Evolutionary conservation across 495 filamentous ascomycete species (phyloP).

Genomic region (Lasiosphaeriaceae sp.): DNA sequence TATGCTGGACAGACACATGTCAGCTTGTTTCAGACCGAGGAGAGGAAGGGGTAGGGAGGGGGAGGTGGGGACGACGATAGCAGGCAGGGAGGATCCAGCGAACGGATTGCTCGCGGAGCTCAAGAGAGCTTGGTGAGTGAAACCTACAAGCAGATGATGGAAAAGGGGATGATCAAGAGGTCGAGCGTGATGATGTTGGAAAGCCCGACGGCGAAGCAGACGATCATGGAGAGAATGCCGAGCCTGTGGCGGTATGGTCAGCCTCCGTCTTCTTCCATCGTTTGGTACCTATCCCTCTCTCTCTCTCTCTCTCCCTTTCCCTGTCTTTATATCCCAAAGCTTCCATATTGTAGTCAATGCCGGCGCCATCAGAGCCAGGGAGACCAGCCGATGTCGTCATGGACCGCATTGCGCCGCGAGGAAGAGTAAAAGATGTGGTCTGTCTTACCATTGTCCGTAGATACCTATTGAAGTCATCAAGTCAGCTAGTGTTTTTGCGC

Average conservation of each 20-base stretch:
- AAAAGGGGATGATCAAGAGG: constrained; percentile 70
- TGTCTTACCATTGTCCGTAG: constrained; percentile 95
- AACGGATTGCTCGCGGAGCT: too few relatives aligned
- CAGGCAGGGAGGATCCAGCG: too few relatives aligned
- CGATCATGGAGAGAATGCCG: constrained; percentile 87
- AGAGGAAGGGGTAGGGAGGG: not conserved
- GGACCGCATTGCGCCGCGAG: not conserved
- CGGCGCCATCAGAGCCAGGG: not conserved
- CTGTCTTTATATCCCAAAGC: not conserved
- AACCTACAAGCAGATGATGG: constrained; percentile 83
- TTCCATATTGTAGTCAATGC: not conserved
- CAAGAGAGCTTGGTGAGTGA: not conserved
- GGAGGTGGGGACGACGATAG: not conserved
- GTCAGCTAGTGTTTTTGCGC: constrained; percentile 10
- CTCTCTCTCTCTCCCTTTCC: not conserved
- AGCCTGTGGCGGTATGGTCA: constrained; percentile 55
- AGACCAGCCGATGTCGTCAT: not conserved
- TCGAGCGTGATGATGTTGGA: constrained; percentile 75
- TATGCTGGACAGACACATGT: constrained; percentile 46
- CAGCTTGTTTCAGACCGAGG: not conserved
- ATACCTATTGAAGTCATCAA: constrained; percentile 65
- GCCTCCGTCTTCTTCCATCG: not conserved
- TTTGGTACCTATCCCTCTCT: not conserved
- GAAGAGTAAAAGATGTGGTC: not conserved
- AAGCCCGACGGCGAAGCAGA: constrained; percentile 93